Conservation (phyloP, 2,329 filamentous ascomycete species). For the Alternaria ventricosa region DNA sequence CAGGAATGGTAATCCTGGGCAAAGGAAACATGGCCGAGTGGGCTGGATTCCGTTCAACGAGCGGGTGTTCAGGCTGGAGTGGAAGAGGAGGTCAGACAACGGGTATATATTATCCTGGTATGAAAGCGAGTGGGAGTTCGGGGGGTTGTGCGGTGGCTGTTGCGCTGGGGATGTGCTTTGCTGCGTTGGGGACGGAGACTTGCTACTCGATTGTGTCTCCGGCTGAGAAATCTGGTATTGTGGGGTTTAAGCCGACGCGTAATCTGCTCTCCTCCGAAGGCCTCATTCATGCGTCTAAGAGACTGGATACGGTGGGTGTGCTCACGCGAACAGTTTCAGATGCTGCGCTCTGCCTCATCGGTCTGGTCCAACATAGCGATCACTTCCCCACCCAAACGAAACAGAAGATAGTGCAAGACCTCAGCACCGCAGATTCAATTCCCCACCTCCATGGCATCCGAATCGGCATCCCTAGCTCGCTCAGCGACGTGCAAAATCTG, state of each 20-base stretch:
- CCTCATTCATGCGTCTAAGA: slow-evolving; percentile 65
- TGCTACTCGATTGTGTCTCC: slow-evolving; percentile 23
- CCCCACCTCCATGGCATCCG: slow-evolving; percentile 5
- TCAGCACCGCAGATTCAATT: slow-evolving; percentile 11
- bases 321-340: slow-evolving; percentile 61
- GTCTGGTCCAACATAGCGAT: slow-evolving; percentile 14
- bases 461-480: slow-evolving; percentile 10
- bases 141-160: slow-evolving; percentile 65
- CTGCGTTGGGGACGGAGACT: slow-evolving; percentile 63
- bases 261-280: slow-evolving; percentile 64
- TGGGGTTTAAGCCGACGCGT: slow-evolving; percentile 30
- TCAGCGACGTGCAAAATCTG: background rate
- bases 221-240: slow-evolving; percentile 21
- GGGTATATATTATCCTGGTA: slow-evolving; percentile 63
- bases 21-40: slow-evolving; percentile 69
- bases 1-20: slow-evolving; percentile 67
- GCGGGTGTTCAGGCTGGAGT: slow-evolving; percentile 66
- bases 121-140: slow-evolving; percentile 67
- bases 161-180: slow-evolving; percentile 63
- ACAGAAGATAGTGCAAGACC: background rate
- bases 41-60: slow-evolving; percentile 60
- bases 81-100: slow-evolving; percentile 65
- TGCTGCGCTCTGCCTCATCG: slow-evolving; percentile 56
- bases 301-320: slow-evolving; percentile 59
- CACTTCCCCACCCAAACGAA: background rate